Percentiles rank a stretch among this genome's conserved stretches.
phyloP scores from a whole-genome alignment of 1,284 basidiomycete genomes.

The Ceratobasidium sp. region DNA sequence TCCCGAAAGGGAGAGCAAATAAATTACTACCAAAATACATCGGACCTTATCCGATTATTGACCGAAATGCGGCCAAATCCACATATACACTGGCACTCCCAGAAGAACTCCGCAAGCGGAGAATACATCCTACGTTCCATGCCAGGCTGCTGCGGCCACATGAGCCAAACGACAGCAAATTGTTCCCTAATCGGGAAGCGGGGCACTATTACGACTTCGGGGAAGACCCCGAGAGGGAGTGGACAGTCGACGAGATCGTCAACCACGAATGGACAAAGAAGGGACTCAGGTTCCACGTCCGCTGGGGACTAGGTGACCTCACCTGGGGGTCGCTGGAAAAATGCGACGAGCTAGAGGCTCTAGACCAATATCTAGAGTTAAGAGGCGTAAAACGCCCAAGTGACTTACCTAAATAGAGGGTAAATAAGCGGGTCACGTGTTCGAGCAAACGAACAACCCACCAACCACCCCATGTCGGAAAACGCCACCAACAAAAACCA shows the following conservation, averaged over 20 bases:
- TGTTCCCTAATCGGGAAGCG: slow-evolving; percentile 1
- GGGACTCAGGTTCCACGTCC: not conserved
- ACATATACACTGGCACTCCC: slow-evolving; percentile 51
- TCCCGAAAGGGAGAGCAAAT: slow-evolving; percentile 46
- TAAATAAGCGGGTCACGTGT: too few species aligned
- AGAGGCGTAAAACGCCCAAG: slow-evolving; percentile 39
- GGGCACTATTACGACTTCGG: slow-evolving; percentile 22
- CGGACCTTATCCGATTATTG: slow-evolving; percentile 38
- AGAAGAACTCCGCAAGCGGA: slow-evolving; percentile 43
- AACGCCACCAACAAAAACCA: too few species aligned
- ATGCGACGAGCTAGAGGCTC: slow-evolving; percentile 50
- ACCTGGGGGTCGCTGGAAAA: slow-evolving; percentile 4
- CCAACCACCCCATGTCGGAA: not conserved
- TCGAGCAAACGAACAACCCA: not conserved
- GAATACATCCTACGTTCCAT: slow-evolving; percentile 51
- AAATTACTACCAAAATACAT: slow-evolving; percentile 43
- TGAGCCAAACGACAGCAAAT: slow-evolving; percentile 49
- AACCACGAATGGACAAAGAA: not conserved
- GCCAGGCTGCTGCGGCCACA: slow-evolving; percentile 49
- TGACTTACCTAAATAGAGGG: not conserved
- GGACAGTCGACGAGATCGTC: slow-evolving; percentile 17
- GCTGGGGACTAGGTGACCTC: slow-evolving; percentile 1
- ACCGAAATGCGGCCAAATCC: not conserved
- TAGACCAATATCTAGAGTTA: slow-evolving; percentile 55
- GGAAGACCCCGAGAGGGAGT: slow-evolving; percentile 7